Evolutionary conservation across 2,329 filamentous ascomycete genomes (phyloP).

Genomic region (Epichloe gansuensis): DNA sequence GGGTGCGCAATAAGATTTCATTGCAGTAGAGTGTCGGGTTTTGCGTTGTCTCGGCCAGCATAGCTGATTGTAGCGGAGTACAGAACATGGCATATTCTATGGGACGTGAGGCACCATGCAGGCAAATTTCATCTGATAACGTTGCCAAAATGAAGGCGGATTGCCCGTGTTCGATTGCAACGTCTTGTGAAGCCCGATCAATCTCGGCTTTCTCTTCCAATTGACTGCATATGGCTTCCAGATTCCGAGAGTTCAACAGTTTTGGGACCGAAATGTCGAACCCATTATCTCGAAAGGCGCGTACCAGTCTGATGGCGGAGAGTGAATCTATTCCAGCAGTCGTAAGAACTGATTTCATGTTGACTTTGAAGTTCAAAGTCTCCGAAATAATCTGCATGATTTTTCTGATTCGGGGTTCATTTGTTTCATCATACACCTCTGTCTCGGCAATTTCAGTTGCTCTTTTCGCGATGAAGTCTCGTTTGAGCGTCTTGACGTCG

Average conservation of each 20-base stretch:
- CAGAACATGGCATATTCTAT: constrained; percentile 33
- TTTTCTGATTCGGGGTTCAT: constrained; percentile 13
- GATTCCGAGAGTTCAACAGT: constrained; percentile 43
- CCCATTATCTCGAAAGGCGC: constrained; percentile 44
- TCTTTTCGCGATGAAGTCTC: constrained; percentile 26
- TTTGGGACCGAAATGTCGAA: constrained; percentile 44
- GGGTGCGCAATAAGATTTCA: constrained; percentile 53
- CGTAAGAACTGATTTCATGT: constrained; percentile 30
- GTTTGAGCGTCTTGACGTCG: constrained; percentile 52
- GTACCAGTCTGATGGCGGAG: constrained; percentile 39
- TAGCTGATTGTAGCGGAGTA: constrained; percentile 62
- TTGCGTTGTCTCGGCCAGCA: constrained; percentile 61
- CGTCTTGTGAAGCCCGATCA: not conserved
- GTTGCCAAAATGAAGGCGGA: not conserved
- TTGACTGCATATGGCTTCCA: constrained; percentile 17
- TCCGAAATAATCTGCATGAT: constrained; percentile 29
- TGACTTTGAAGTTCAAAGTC: constrained; percentile 26
- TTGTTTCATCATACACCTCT: constrained; percentile 2
- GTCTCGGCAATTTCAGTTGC: not conserved
- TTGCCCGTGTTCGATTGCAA: not conserved
- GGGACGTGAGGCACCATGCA: not conserved
- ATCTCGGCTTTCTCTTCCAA: not conserved
- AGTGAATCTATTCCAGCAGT: constrained; percentile 53
- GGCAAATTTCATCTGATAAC: not conserved
- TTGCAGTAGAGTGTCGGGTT: constrained; percentile 61